Evolutionary conservation across 495 filamentous ascomycete genomes (phyloP).

Genomic region (Pyrenula massariospora): DNA sequence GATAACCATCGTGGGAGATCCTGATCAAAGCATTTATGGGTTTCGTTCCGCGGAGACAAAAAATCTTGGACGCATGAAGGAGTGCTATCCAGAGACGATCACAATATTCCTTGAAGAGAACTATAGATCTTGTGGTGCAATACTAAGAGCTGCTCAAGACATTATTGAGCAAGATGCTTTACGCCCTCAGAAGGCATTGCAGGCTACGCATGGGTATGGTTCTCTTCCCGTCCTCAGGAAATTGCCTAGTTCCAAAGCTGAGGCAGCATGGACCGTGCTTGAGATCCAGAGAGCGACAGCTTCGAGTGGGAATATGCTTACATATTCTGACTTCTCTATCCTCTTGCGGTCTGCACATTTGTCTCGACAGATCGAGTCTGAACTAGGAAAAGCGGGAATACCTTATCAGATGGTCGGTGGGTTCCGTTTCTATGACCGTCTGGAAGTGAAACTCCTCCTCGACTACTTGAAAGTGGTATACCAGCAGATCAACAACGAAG

Average conservation of each 20-base stretch:
- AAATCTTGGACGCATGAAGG: conserved; percentile 71
- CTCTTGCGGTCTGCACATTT: conserved; percentile 74
- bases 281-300: conserved; percentile 66
- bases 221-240: conserved; percentile 75
- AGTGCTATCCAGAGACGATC: conserved; percentile 62
- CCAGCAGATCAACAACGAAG: conserved; percentile 83
- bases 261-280: conserved; percentile 80
- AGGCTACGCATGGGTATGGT: conserved; percentile 71
- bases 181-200: conserved; percentile 65
- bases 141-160: conserved; percentile 66
- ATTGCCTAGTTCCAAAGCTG: conserved; percentile 56
- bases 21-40: conserved; percentile 96
- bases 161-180: conserved; percentile 87
- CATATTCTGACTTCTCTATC: conserved; percentile 71
- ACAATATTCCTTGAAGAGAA: conserved; percentile 88
- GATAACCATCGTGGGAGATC: conserved; percentile 93
- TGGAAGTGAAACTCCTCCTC: conserved; percentile 78
- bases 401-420: conserved; percentile 94
- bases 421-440: conserved; percentile 80
- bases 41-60: conserved; percentile 94
- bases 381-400: conserved; percentile 74
- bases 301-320: conserved; percentile 61
- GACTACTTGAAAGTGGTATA: conserved; percentile 83
- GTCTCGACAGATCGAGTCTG: conserved; percentile 74
- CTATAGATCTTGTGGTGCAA: conserved; percentile 87